Evolutionary conservation across 805 yeast genomes (phyloP), one percentile per base, ranked within the genome.

Genomic region (Candida maltosa): DNA sequence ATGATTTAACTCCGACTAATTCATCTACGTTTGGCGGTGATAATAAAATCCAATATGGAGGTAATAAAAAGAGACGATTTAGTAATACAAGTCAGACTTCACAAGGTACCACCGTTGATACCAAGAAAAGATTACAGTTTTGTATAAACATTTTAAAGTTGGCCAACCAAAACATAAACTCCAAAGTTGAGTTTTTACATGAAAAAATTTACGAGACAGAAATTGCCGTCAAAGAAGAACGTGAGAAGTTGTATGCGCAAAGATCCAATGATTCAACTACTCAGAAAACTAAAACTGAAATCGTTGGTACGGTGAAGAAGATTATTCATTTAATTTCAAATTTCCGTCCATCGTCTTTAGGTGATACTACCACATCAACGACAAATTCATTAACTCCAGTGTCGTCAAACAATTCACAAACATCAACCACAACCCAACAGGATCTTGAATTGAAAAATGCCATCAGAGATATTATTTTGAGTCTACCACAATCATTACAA

Each of bases 271-370:
- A 38, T 41, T 26, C 46, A 48, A 37, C 30, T 16, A 16, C 60
- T 1, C 62, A 58, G 36, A 58, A 78, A 29, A 72, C 89, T 23
- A 83, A 86, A 44, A 75, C 80, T 45, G 98, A 91, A 46, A 87
- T 91, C 23, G 81, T 89, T 6, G 75, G 84, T 1, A 93, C 97
- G 0, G 89, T 93, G 17, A 86, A 87, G 55, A 91, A 87, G 53
- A 87, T 88, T 31, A 88, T 89, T 23, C 77, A 80, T 26, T 77
- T 91, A 25, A 84, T 93, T 8, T 86, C 97, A 3, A 85, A 84
- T 44, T 86, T 87, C 47, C 85, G 55, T 29, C 70, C 70, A 6
- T 56, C 64, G n/a, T 48, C 66, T 1, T 47, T 63, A 29, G 21
- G 12, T 9, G 3, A 21, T 4, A 20, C 15, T 5, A 21, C 23